Percentiles rank a stretch among this genome's conserved stretches.
Conservation (phyloP, 805 yeast genomes). For the Saccharomyces eubayanus region DNA sequence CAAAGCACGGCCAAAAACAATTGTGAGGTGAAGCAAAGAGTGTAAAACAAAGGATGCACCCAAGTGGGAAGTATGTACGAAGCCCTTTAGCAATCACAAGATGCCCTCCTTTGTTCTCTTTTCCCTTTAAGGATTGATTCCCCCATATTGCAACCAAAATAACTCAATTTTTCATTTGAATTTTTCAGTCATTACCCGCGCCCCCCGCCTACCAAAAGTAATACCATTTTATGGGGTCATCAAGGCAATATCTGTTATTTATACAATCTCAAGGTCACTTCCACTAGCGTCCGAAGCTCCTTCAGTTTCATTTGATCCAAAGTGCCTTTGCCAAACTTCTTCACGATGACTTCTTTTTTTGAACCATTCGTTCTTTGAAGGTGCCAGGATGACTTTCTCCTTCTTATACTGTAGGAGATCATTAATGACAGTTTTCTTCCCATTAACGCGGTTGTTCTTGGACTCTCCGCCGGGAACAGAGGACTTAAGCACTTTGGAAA, state of each 20-base stretch:
- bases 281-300: slow-evolving; percentile 10
- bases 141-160: background rate
- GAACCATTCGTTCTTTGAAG: slow-evolving; percentile 26
- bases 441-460: slow-evolving; percentile 7
- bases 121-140: background rate
- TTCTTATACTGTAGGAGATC: slow-evolving; percentile 29
- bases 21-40: background rate
- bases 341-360: slow-evolving; percentile 26
- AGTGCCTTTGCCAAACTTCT: slow-evolving; percentile 24
- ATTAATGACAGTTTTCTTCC: slow-evolving; percentile 19
- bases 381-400: slow-evolving; percentile 28
- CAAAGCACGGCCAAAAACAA: background rate
- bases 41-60: background rate
- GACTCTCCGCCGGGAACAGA: background rate
- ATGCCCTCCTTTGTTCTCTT: background rate
- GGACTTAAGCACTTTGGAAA: slow-evolving; percentile 10
- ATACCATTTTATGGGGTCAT: background rate
- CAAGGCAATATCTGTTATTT: background rate
- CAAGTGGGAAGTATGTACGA: background rate
- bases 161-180: background rate
- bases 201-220: slow-evolving; percentile 1
- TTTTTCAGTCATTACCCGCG: background rate
- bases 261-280: slow-evolving; percentile 30
- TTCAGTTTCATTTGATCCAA: slow-evolving; percentile 14
- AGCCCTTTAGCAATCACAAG: background rate